Percentiles rank a stretch among this genome's conserved stretches.
These are phyloP conservation scores for Plasmodium fragile DNA, from an alignment of 169 alveolate species.

Conservation along the genomic window DNA sequence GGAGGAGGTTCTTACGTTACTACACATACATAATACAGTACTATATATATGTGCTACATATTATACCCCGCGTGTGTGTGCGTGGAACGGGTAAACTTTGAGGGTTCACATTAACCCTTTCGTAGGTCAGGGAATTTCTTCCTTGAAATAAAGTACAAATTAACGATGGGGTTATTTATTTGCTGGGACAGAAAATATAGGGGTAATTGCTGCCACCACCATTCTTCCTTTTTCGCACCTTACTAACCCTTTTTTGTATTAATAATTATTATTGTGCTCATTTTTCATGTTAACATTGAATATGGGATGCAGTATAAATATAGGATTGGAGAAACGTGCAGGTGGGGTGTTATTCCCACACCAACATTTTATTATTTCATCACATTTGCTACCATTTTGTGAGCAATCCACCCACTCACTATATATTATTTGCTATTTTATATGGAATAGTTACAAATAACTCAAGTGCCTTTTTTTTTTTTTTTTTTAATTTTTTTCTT, in stretches of 20 bases:
- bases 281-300: no score
- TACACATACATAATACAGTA: not conserved
- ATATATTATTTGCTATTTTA: not conserved
- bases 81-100: not conserved
- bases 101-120: not conserved
- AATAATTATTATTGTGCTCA: not conserved
- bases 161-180: not conserved
- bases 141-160: not conserved
- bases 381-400: not conserved
- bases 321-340: not conserved
- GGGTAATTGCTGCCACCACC: not conserved
- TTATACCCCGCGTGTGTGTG: not conserved
- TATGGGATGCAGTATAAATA: not conserved
- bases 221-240: not conserved
- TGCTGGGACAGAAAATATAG: not conserved
- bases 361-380: not conserved
- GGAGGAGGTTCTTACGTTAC: not conserved
- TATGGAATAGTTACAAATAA: not conserved
- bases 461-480: not conserved
- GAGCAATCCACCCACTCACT: not conserved
- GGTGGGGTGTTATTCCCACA: not conserved
- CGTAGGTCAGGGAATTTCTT: not conserved
- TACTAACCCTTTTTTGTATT: not conserved
- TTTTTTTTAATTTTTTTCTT: no score
- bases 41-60: not conserved